Conservation (phyloP, 768 basidiomycete species). For the Amanita muscaria region DNA sequence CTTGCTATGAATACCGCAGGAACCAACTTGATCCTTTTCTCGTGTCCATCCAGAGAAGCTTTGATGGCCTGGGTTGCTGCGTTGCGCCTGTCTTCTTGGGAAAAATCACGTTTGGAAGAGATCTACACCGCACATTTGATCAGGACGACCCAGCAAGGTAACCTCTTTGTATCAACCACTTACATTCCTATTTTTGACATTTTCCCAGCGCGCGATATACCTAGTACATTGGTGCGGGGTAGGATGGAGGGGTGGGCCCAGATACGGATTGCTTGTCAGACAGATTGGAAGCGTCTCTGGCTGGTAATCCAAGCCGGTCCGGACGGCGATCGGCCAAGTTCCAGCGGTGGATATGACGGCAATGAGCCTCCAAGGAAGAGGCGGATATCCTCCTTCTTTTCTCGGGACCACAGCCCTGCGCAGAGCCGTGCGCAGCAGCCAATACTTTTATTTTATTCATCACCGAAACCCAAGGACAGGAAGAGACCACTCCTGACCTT, state of each 20-base stretch:
- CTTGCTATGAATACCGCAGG: constrained; percentile 93
- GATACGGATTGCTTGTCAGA: constrained; percentile 90
- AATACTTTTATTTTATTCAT: constrained; percentile 48
- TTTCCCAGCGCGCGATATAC: constrained; percentile 40
- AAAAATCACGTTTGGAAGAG: constrained; percentile 90
- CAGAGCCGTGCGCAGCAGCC: constrained; percentile 25
- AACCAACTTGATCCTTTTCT: constrained; percentile 81
- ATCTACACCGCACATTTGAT: constrained; percentile 95
- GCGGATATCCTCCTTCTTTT: constrained; percentile 66
- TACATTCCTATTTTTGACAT: background rate
- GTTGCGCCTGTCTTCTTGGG: constrained; percentile 86
- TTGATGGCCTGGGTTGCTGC: constrained; percentile 89
- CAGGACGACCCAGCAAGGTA: constrained; percentile 55
- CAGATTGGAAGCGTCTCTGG: constrained; percentile 93
- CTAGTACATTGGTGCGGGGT: constrained; percentile 57
- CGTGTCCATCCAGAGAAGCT: constrained; percentile 62
- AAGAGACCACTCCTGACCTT: constrained; percentile 68
- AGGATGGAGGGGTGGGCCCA: constrained; percentile 89
- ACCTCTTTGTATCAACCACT: constrained; percentile 11
- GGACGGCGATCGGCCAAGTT: constrained; percentile 19
- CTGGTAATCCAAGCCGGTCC: constrained; percentile 54
- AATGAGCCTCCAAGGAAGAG: constrained; percentile 33
- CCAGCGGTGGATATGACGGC: constrained; percentile 15
- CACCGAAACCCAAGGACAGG: constrained; percentile 64
- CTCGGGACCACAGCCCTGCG: constrained; percentile 30